Evolutionary conservation across 208 protist species (phyloP).

Genomic region (Leishmania martiniquensis): DNA sequence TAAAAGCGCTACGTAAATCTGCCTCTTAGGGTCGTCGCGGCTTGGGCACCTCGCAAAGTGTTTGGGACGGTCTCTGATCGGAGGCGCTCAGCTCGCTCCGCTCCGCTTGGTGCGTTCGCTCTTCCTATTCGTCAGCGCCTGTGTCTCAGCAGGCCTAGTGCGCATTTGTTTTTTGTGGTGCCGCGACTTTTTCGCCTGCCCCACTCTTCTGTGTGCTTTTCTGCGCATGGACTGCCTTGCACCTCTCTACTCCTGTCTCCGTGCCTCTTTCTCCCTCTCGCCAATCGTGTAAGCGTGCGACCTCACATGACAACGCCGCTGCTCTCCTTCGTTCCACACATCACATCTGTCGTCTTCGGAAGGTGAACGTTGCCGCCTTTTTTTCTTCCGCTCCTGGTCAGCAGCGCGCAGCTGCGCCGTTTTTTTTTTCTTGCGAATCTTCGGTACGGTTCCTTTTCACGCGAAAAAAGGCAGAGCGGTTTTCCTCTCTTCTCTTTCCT

Average conservation of each 20-base stretch:
- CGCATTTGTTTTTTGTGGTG: background rate
- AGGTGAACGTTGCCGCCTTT: background rate
- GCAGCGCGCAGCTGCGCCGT: background rate
- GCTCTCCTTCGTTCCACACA: background rate
- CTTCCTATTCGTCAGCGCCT: background rate
- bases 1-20: constrained; percentile 12
- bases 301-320: background rate
- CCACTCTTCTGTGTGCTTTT: background rate
- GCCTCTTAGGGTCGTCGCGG: background rate
- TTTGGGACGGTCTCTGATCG: background rate
- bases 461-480: background rate
- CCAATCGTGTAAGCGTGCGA: background rate
- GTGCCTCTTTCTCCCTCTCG: background rate
- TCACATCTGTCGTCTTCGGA: background rate
- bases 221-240: background rate
- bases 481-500: background rate
- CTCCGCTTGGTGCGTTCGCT: background rate
- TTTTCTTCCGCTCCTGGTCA: background rate
- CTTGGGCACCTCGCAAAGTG: background rate
- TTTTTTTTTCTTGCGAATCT: background rate
- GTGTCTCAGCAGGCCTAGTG: background rate
- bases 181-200: background rate
- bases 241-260: background rate
- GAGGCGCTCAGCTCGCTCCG: background rate
- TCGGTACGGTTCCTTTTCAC: background rate